Conservation (phyloP, 116 monocot genomes). For the Dioscorea cayenensis region DNA sequence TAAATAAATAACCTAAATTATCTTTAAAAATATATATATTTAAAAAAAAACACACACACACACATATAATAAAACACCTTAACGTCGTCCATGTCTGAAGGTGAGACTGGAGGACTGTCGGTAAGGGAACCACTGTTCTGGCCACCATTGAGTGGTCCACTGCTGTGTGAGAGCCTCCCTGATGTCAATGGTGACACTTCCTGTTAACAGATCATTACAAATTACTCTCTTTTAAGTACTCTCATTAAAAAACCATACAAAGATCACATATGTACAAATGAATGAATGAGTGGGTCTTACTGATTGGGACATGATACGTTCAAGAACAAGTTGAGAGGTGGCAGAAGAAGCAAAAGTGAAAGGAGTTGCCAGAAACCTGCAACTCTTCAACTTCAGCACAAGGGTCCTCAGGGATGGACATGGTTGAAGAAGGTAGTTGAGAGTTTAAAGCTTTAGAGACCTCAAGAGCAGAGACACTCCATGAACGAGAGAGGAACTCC, state of each 20-base stretch:
- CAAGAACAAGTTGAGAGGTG: conserved; percentile 82
- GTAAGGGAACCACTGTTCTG: conserved; percentile 45
- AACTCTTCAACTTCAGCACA: conserved; percentile 28
- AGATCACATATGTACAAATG: neutral
- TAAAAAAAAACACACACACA: neutral
- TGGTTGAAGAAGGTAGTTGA: neutral
- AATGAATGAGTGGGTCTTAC: conserved; percentile 18
- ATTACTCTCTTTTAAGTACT: neutral
- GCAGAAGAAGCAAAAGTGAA: conserved; percentile 72
- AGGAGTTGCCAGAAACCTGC: conserved; percentile 35
- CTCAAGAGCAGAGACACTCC: conserved; percentile 72
- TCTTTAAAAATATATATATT: neutral
- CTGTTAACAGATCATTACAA: conserved; percentile 21
- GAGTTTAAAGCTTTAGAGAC: conserved; percentile 32
- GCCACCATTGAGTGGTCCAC: conserved; percentile 69
- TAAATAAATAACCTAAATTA: conserved; percentile 7
- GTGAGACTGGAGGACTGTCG: conserved; percentile 93
- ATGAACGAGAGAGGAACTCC: conserved; percentile 89
- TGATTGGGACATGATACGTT: conserved; percentile 84
- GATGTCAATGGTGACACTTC: conserved; percentile 67
- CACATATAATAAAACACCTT: conserved; percentile 41
- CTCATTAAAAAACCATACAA: neutral
- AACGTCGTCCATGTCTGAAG: conserved; percentile 50
- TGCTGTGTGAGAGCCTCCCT: conserved; percentile 91
- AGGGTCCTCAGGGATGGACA: conserved; percentile 25